These are phyloP conservation scores for Debaryomyces sp. DNA, from an alignment of 1,139 yeast genomes.

Conservation along the genomic window DNA sequence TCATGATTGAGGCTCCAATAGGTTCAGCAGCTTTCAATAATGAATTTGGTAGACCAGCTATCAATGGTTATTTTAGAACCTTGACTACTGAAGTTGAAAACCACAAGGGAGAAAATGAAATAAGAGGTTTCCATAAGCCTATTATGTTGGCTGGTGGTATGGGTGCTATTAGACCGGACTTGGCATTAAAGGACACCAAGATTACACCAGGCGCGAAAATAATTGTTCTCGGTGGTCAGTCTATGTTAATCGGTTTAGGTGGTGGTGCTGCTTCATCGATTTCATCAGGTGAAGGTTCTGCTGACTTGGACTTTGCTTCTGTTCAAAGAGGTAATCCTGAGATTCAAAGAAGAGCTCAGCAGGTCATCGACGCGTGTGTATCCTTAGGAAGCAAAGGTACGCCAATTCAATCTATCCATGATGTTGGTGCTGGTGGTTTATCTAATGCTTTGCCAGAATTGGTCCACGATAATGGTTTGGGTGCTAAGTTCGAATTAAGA, in stretches of 20 bases:
- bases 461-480: constrained; percentile 94
- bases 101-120: constrained; percentile 63
- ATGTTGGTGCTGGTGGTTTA: constrained; percentile 99
- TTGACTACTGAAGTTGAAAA: constrained; percentile 78
- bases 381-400: constrained; percentile 70
- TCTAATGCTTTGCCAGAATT: constrained; percentile 97
- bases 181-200: constrained; percentile 83
- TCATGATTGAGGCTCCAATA: constrained; percentile 96
- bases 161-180: constrained; percentile 93
- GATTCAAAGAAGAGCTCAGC: constrained; percentile 98
- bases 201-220: constrained; percentile 93
- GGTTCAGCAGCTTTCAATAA: constrained; percentile 99
- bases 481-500: constrained; percentile 91
- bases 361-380: constrained; percentile 93
- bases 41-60: constrained; percentile 98
- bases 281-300: constrained; percentile 94
- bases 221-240: constrained; percentile 96
- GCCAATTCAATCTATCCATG: constrained; percentile 96
- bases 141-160: constrained; percentile 99
- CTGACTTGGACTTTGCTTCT: constrained; percentile 95
- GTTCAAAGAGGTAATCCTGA: constrained; percentile 99
- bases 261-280: constrained; percentile 99
- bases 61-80: constrained; percentile 95
- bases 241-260: constrained; percentile 98
- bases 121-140: constrained; percentile 98